Base-by-base conservation (phyloP, 1,139 yeast species). In the Scheffersomyces lignicola region DNA sequence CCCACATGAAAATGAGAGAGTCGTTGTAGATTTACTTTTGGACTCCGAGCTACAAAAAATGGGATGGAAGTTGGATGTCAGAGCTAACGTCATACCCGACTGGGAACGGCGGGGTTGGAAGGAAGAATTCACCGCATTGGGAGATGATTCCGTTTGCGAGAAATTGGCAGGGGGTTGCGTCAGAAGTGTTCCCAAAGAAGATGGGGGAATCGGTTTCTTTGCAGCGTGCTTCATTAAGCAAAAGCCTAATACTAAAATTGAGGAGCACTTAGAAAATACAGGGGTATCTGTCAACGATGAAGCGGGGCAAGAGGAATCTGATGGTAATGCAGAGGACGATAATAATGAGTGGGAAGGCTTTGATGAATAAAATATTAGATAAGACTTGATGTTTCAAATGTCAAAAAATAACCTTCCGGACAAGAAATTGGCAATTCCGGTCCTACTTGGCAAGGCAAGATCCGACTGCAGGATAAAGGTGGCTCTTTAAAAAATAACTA, bases 201-300 rank as follows among this genome's bases (percentile, higher is more conserved):
- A 92, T 55, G 97, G 97, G 24, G 98, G 98, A 9, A 92, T 92
- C 48, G 98, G 98, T 0, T 92, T 92, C 55, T 92, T 92, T 62
- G 97, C 97, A 1, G 97, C 86, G 1, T 80, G 87, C 38, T 84
- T 85, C 54, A 76, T 80, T 33, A 62, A 26, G 72, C n/a, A n/a
- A n/a, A n/a, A n/a, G n/a, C n/a, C n/a, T n/a, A n/a, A n/a, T n/a
- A n/a, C n/a, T n/a, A n/a, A n/a, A n/a, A n/a, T n/a, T n/a, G n/a
- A n/a, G n/a, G n/a, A n/a, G n/a, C n/a, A n/a, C n/a, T n/a, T n/a
- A n/a, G n/a, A n/a, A n/a, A n/a, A n/a, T n/a, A n/a, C n/a, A n/a
- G n/a, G n/a, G n/a, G n/a, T n/a, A n/a, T n/a, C n/a, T n/a, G n/a
- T n/a, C n/a, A n/a, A n/a, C n/a, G 15, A 29, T 6, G 40, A 24